Percentiles rank a stretch among this genome's conserved stretches.
These are phyloP conservation scores for Pilaira anomala DNA, from an alignment of 192 early-diverging fungal genomes.

Conservation along the genomic window DNA sequence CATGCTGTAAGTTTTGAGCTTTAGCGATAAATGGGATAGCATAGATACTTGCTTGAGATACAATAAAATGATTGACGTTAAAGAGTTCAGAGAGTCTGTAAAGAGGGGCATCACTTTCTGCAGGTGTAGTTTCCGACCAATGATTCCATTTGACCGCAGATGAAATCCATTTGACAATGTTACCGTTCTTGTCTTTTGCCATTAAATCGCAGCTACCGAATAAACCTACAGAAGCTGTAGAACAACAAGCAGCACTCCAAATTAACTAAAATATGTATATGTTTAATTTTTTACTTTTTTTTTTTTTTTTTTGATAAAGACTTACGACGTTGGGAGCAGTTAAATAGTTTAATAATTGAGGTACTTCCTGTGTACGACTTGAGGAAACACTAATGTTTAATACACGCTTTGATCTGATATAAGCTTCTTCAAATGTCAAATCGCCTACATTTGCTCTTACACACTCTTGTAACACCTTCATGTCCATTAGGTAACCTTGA, in stretches of 20 bases:
- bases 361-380: slow-evolving; percentile 67
- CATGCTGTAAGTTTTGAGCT: slow-evolving; percentile 37
- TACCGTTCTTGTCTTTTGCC: slow-evolving; percentile 68
- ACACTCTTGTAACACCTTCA: slow-evolving; percentile 72
- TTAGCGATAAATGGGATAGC: slow-evolving; percentile 65
- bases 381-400: slow-evolving; percentile 80
- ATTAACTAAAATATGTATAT: slow-evolving; percentile 61
- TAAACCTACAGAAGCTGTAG: slow-evolving; percentile 67
- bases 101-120: slow-evolving; percentile 56
- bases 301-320: slow-evolving; percentile 5
- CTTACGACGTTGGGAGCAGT: slow-evolving; percentile 76
- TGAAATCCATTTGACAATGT: slow-evolving; percentile 62
- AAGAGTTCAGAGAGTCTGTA: slow-evolving; percentile 71
- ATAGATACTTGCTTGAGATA: slow-evolving; percentile 72
- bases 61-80: slow-evolving; percentile 83
- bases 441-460: slow-evolving; percentile 71
- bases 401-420: slow-evolving; percentile 57
- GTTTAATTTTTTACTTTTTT: not conserved
- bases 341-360: slow-evolving; percentile 71
- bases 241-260: slow-evolving; percentile 72
- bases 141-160: slow-evolving; percentile 37
- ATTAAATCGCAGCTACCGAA: slow-evolving; percentile 64
- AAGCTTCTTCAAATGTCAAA: slow-evolving; percentile 72
- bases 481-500: slow-evolving; percentile 68
- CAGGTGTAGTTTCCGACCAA: not conserved